phyloP scores from a whole-genome alignment of 805 yeast species.

The Metschnikowia lochheadii region DNA sequence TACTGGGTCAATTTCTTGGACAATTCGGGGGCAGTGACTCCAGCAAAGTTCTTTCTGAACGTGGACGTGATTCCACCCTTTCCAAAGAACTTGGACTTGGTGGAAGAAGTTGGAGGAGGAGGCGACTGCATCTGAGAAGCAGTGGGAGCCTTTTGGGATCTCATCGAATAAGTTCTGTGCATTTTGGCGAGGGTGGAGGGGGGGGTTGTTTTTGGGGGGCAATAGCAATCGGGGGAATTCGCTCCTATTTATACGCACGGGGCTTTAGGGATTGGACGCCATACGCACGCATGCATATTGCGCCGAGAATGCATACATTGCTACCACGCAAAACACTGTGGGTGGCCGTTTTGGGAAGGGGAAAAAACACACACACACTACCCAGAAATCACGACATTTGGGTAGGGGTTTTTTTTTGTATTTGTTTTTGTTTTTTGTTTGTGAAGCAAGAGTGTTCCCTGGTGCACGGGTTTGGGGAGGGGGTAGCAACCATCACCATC shows the following conservation, averaged over 20 bases:
- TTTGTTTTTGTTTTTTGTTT: no score
- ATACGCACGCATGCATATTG: not conserved
- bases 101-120: conserved; percentile 75
- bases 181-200: conserved; percentile 29
- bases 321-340: not conserved
- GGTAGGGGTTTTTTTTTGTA: no score
- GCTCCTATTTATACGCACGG: conserved; percentile 8
- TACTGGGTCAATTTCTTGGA: conserved; percentile 86
- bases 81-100: conserved; percentile 72
- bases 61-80: conserved; percentile 63
- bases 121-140: conserved; percentile 78
- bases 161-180: conserved; percentile 84
- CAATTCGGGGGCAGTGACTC: conserved; percentile 90
- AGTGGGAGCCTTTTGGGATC: conserved; percentile 76
- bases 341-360: not conserved
- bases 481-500: no score
- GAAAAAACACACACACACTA: not conserved
- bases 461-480: no score
- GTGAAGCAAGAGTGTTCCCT: no score
- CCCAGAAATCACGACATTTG: no score
- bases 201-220: not conserved
- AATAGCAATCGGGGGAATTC: conserved; percentile 2
- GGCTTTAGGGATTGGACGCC: not conserved
- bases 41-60: conserved; percentile 82
- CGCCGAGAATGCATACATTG: not conserved